Evolutionary conservation across 257 asterid species (phyloP).

Genomic region (Anisodus acutangulus): DNA sequence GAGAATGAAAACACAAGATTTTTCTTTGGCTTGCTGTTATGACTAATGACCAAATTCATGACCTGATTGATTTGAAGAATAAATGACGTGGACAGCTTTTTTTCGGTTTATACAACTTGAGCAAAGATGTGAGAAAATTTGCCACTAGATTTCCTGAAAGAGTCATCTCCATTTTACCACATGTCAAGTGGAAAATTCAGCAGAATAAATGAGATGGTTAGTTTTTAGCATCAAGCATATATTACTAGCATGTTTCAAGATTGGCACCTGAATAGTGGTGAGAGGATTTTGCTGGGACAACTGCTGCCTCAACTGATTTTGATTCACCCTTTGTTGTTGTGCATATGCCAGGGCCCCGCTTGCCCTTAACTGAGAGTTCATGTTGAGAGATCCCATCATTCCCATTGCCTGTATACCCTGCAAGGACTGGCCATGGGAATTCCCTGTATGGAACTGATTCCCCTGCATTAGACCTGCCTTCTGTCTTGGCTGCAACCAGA

Average conservation of each 20-base stretch:
- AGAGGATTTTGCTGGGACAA: conserved; percentile 74
- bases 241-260: conserved; percentile 15
- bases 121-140: conserved; percentile 5
- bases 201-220: conserved; percentile 6
- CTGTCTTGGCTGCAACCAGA: conserved; percentile 78
- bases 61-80: conserved; percentile 8
- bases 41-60: conserved; percentile 30
- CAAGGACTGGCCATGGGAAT: conserved; percentile 77
- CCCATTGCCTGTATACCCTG: conserved; percentile 82
- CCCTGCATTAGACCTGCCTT: conserved; percentile 79
- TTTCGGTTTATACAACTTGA: conserved; percentile 11
- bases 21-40: conserved; percentile 38
- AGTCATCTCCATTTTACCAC: not conserved
- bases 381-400: conserved; percentile 64
- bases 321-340: conserved; percentile 52
- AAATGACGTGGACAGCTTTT: not conserved
- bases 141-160: conserved; percentile 28
- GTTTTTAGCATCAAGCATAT: not conserved
- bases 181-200: conserved; percentile 25
- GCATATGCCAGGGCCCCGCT: conserved; percentile 56
- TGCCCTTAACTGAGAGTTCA: conserved; percentile 73
- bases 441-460: conserved; percentile 77
- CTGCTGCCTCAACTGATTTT: conserved; percentile 74
- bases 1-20: conserved; percentile 3
- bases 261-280: conserved; percentile 64